Evolutionary conservation across 768 basidiomycete species (phyloP).

Genomic region (Boletus rex-veris): DNA sequence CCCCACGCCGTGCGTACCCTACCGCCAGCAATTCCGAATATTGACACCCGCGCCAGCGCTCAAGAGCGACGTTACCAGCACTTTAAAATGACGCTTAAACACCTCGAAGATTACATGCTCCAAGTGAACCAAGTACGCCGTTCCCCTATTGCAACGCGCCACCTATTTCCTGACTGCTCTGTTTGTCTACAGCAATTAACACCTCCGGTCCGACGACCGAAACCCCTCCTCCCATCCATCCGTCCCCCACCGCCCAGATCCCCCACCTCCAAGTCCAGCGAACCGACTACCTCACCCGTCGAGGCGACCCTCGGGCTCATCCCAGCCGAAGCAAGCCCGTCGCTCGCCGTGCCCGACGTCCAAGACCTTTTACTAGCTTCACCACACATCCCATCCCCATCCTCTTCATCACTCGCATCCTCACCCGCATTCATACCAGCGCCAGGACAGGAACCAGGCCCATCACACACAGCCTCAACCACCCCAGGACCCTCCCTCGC

Average conservation of each 20-base stretch:
- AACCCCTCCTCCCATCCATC: conserved; percentile 51
- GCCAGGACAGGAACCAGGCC: conserved; percentile 7
- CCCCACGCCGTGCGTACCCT: conserved; percentile 39
- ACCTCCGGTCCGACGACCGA: conserved; percentile 39
- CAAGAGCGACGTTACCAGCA: conserved; percentile 44
- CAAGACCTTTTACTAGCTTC: conserved; percentile 41
- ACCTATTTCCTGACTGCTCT: not conserved
- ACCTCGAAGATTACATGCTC: conserved; percentile 49
- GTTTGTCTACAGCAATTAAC: conserved; percentile 36
- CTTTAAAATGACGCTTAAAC: conserved; percentile 48
- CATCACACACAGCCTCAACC: conserved; percentile 2
- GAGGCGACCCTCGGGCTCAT: conserved; percentile 16
- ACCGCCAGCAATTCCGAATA: not conserved
- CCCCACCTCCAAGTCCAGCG: not conserved
- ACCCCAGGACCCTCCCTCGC: conserved; percentile 26
- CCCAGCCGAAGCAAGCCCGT: conserved; percentile 21
- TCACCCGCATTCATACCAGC: not conserved
- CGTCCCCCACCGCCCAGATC: conserved; percentile 38
- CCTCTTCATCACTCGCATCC: not conserved
- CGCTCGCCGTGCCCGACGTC: conserved; percentile 13
- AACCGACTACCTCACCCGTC: conserved; percentile 8
- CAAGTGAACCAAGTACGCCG: conserved; percentile 49
- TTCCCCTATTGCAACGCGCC: not conserved
- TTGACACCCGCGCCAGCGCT: conserved; percentile 30
- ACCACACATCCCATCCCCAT: conserved; percentile 14